Base-by-base conservation (phyloP, 2,329 filamentous ascomycete genomes). In the Aspergillus melleus region DNA sequence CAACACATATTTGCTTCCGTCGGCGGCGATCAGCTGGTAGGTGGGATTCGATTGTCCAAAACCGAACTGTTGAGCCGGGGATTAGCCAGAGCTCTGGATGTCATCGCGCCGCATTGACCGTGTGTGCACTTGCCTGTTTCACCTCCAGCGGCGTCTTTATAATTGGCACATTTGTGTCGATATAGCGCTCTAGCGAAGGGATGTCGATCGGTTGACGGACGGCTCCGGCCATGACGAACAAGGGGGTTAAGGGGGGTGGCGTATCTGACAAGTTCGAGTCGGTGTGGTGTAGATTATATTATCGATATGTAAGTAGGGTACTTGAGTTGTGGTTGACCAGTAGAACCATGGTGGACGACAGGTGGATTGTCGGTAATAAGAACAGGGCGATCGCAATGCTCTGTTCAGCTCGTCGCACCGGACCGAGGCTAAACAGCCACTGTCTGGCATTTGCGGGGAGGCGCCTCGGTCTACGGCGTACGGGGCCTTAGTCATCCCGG, bases 31-130 rank as follows among this genome's bases (percentile, higher is more conserved):
- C 71, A 98, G 83, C 71, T 94, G 91, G 79, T 98, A 99, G 2
- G 95, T 99, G 49, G 95, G 95, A 75, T 98, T 99, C 60, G 92
- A 96, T 79, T 98, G 95, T 61, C 95, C 95, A 75, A 96, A 98
- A 70, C 93, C 92, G 74, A 98, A 99, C 91, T 98, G 71, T 39
- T 54, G 12, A 10, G 8, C 16, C 30, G 20, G 14, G 29, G 22
- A 52, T 62, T 44, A 30, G 20, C 29, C 29, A 19, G 57, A 22
- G n/a, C 22, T 24, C 42, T 55, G 49, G 42, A 51, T 54, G 24
- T 50, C 19, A 49, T 14, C 20, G n/a, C 5, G 11, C 42, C 47
- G 47, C 50, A 58, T 51, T 19, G 20, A 0, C 2, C n/a, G 22
- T 20, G 55, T 16, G 16, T 36, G 57, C 16, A 71, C 77, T 60